phyloP scores from a whole-genome alignment of 352 stramenopile species.

The Phytophthora aleatoria region DNA sequence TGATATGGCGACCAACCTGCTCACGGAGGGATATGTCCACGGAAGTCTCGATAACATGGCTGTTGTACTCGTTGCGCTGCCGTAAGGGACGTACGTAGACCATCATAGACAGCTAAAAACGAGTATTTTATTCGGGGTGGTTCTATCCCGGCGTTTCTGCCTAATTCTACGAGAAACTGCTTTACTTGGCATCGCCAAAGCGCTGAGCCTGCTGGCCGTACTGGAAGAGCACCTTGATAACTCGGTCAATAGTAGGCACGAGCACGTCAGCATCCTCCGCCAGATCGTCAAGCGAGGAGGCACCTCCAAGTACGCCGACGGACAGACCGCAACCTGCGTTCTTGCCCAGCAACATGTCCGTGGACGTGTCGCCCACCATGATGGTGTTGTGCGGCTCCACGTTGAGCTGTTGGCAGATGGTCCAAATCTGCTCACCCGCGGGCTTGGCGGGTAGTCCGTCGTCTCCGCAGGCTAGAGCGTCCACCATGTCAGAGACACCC shows the following conservation, averaged over 20 bases:
- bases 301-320: conserved; percentile 79
- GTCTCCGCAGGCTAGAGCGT: conserved; percentile 79
- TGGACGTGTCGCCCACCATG: conserved; percentile 89
- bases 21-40: conserved; percentile 93
- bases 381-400: conserved; percentile 87
- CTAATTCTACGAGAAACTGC: conserved; percentile 17
- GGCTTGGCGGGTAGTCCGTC: conserved; percentile 85
- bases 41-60: conserved; percentile 96
- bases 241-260: conserved; percentile 75
- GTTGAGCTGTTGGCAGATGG: conserved; percentile 75
- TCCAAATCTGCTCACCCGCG: conserved; percentile 85
- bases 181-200: conserved; percentile 45
- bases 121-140: conserved; percentile 22
- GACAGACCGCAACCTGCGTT: conserved; percentile 79
- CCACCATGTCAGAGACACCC: conserved; percentile 75
- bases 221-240: conserved; percentile 86
- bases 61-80: conserved; percentile 57
- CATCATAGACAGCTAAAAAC: conserved; percentile 18
- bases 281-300: conserved; percentile 82
- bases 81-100: conserved; percentile 3
- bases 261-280: conserved; percentile 84
- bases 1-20: conserved; percentile 76
- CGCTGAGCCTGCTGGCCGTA: conserved; percentile 78
- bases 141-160: conserved; percentile 18
- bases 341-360: conserved; percentile 82